Percentiles rank a stretch among this genome's conserved stretches.
phyloP scores from a whole-genome alignment of 495 filamentous ascomycete species.

The Aspergillus coremiiformis region DNA sequence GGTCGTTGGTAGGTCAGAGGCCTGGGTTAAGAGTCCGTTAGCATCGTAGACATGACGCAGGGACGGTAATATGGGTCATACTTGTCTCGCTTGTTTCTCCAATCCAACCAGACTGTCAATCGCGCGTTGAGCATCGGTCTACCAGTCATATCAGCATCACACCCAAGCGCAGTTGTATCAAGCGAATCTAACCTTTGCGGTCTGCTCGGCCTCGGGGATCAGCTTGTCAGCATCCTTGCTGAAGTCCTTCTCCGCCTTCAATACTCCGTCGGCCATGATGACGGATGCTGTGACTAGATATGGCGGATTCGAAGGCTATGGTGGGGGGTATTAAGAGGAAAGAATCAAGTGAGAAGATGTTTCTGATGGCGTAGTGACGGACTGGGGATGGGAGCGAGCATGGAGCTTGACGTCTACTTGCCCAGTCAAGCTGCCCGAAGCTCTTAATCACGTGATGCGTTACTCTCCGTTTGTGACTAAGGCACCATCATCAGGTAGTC shows the following conservation, averaged over 20 bases:
- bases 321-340: background rate
- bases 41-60: background rate
- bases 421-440: conserved; percentile 25
- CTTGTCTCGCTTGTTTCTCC: conserved; percentile 96
- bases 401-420: conserved; percentile 14
- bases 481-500: background rate
- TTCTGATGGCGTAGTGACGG: conserved; percentile 6
- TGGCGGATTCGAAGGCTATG: background rate
- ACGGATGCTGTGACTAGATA: conserved; percentile 17
- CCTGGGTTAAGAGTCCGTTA: conserved; percentile 41
- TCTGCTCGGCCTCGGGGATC: conserved; percentile 78
- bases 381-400: conserved; percentile 11
- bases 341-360: background rate
- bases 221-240: conserved; percentile 86
- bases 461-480: background rate
- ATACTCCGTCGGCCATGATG: conserved; percentile 53
- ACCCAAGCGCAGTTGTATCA: background rate
- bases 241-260: conserved; percentile 70
- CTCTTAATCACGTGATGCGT: conserved; percentile 25
- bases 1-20: conserved; percentile 90
- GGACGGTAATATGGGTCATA: conserved; percentile 30
- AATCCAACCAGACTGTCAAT: conserved; percentile 86
- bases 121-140: conserved; percentile 75
- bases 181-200: conserved; percentile 61
- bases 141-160: conserved; percentile 13